Percentiles rank a stretch among this genome's conserved stretches.
Evolutionary conservation across 768 basidiomycete genomes (phyloP).

Genomic region (Favolaschia claudopus): DNA sequence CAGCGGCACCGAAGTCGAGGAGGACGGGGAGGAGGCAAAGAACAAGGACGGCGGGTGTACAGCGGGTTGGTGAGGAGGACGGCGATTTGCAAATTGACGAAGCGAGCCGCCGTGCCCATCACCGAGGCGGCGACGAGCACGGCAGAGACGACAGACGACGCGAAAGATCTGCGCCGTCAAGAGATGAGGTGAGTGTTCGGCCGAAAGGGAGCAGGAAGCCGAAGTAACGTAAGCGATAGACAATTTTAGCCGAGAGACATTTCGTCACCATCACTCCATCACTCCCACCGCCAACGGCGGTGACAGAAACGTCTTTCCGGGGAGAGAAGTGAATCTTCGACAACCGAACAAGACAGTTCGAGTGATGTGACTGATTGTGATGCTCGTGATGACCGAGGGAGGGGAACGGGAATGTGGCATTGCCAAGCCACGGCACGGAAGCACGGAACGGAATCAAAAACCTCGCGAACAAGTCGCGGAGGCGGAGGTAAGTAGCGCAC

Average conservation of each 20-base stretch:
- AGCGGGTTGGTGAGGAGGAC: not conserved
- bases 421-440: too few species aligned
- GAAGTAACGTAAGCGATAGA: not conserved
- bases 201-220: too few species aligned
- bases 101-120: not conserved
- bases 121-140: constrained; percentile 6
- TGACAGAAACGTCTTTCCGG: constrained; percentile 6
- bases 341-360: too few species aligned
- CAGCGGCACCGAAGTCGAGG: not conserved
- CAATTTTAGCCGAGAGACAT: constrained; percentile 11
- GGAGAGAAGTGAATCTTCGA: constrained; percentile 16
- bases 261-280: too few species aligned
- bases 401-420: too few species aligned
- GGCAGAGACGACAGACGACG: constrained; percentile 9
- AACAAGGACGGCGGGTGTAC: not conserved
- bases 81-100: not conserved
- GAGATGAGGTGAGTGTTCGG: not conserved
- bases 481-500: too few species aligned
- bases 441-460: too few species aligned
- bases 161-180: constrained; percentile 1
- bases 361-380: too few species aligned
- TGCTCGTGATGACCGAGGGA: too few species aligned
- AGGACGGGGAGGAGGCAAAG: not conserved
- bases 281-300: not conserved
- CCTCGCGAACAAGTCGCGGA: too few species aligned